Base-by-base conservation (phyloP, 2,329 filamentous ascomycete genomes). In the Thelonectria rubi region DNA sequence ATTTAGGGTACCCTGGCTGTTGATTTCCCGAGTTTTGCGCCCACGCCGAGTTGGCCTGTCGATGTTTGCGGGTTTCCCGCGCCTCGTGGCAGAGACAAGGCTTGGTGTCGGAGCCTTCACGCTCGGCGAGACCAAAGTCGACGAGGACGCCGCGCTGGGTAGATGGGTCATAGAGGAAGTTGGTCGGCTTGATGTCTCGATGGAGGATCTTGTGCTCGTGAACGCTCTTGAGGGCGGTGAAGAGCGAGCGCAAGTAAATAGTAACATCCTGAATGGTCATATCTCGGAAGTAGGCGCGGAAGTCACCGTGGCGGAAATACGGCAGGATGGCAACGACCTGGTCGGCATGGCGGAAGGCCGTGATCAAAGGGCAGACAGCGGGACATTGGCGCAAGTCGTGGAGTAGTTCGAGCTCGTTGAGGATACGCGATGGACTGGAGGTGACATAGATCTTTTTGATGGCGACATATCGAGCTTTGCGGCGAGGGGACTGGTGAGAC, bases 361-460 rank as follows among this genome's bases (percentile, higher is more conserved):
- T 99, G 76, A 99, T 97, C 18, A 99, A 85, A 34, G 95, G 94
- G 70, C 95, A 98, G 24, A 99, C 94, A 2, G 92, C 93, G 40
- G 88, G 85, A 62, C 91, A 97, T 58, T 91, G 87, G 51, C 91
- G 87, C 9, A 99, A 86, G 74, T 97, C 93, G 74, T 97, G 88
- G 20, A 99, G 86, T 20, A 99, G 85, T 71, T 98, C 94, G 17
- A 99, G 88, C 78, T 99, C 95, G 79, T 99, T 99, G 74, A 97
- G 87, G 69, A 99, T 98, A 47, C 95, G 91, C 26, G 89, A 85
- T 0, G 95, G 95, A 68, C 93, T 97, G 65, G 94, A 97, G 1
- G 96, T 99, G 66, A 98, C 95, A 77, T 99, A 99, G 70, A 99
- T 99, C 81, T 99, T 99, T 81, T 99, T 99, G 78, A 99, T 92